phyloP scores from a whole-genome alignment of 225 moss, liverwort and hornwort species.

The Takakia lepidozioides region DNA sequence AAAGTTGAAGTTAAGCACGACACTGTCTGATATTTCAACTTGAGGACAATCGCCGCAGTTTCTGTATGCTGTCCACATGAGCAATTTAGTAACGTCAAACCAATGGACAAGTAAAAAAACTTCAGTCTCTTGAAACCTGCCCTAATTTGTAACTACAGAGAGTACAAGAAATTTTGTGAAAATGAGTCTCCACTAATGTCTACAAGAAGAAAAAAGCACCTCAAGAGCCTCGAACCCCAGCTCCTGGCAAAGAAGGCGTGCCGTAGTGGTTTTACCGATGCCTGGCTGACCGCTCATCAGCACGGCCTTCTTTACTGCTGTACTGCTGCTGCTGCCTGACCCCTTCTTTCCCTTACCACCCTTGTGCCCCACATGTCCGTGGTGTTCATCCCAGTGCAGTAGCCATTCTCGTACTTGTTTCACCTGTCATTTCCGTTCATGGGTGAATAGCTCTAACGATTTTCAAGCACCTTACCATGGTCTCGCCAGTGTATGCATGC shows the following conservation, averaged over 20 bases:
- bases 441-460: too few relatives aligned
- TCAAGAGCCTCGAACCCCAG: conserved; percentile 77
- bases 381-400: conserved; percentile 66
- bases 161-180: background rate
- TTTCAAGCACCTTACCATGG: too few relatives aligned
- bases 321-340: conserved; percentile 36
- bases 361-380: conserved; percentile 37
- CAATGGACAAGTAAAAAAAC: too few relatives aligned
- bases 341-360: conserved; percentile 67
- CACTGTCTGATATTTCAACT: too few relatives aligned
- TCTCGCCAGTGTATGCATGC: too few relatives aligned
- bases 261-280: conserved; percentile 94
- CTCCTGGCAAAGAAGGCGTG: conserved; percentile 76
- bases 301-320: conserved; percentile 69
- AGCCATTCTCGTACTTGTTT: conserved; percentile 90
- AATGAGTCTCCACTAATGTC: background rate
- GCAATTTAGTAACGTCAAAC: too few relatives aligned
- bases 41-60: too few relatives aligned
- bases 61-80: too few relatives aligned
- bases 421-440: too few relatives aligned
- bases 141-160: too few relatives aligned
- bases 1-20: too few relatives aligned
- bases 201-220: conserved; percentile 44
- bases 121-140: too few relatives aligned
- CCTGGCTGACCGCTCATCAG: conserved; percentile 90